A percentile compares a stretch with the other conserved stretches of the same genome.
These are phyloP conservation scores for Acanthamoeba rhysodes DNA, from an alignment of 208 protist genomes.

Conservation along the genomic window DNA sequence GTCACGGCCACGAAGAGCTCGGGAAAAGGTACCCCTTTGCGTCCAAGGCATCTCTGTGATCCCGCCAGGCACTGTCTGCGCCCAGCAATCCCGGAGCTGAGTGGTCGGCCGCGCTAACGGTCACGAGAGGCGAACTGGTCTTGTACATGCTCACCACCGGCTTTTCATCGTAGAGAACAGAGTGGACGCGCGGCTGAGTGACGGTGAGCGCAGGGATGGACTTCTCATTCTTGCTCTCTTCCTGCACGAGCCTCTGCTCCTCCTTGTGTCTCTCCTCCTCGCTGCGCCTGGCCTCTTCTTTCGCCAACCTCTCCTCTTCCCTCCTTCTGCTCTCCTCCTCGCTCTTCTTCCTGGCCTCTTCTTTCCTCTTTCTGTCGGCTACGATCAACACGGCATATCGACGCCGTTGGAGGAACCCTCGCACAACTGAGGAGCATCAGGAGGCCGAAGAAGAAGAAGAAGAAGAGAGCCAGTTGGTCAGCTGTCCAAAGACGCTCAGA, in stretches of 20 bases:
- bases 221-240: background rate
- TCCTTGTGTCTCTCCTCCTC: background rate
- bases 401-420: background rate
- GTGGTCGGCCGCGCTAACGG: background rate
- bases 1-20: too few species aligned
- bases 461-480: background rate
- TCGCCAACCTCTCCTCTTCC: background rate
- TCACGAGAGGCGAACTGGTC: background rate
- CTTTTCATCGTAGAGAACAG: background rate
- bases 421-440: background rate
- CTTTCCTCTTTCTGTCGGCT: background rate
- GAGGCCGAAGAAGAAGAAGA: background rate
- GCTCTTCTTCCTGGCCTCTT: background rate
- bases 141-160: conserved; percentile 18
- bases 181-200: background rate
- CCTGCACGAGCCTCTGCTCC: background rate
- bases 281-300: background rate
- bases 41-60: background rate
- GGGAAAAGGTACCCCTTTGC: background rate
- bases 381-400: background rate
- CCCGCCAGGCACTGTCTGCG: background rate
- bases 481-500: background rate
- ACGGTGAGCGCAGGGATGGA: background rate
- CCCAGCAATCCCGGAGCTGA: background rate
- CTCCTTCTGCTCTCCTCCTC: background rate